Conservation (phyloP, 768 basidiomycete genomes). For the Trichaptum fuscoviolaceum region DNA sequence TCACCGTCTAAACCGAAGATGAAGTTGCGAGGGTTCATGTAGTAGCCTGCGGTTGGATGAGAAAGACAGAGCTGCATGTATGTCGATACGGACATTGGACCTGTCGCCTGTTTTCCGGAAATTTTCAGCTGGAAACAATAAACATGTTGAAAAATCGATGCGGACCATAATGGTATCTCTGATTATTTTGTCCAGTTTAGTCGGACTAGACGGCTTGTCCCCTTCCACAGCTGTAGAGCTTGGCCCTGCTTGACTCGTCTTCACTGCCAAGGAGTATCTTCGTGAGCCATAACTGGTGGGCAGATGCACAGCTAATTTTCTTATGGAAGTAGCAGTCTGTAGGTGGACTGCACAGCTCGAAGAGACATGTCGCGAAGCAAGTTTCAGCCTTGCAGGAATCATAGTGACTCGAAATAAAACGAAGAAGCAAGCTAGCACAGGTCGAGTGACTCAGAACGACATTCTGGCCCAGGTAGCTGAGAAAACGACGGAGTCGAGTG, state of each 20-base stretch:
- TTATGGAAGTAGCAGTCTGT: background rate
- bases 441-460: too few species aligned
- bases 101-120: conserved; percentile 55
- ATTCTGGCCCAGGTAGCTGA: too few species aligned
- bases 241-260: background rate
- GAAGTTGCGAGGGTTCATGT: conserved; percentile 65
- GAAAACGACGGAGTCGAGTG: background rate
- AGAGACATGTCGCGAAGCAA: background rate
- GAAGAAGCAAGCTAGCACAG: too few species aligned
- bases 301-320: background rate
- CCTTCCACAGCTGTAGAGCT: conserved; percentile 1
- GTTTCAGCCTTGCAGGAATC: background rate
- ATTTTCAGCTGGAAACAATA: background rate
- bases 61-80: conserved; percentile 92
- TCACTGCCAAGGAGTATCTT: background rate
- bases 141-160: conserved; percentile 40
- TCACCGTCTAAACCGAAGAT: conserved; percentile 88
- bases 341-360: background rate
- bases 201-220: conserved; percentile 7
- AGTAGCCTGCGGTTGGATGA: conserved; percentile 91
- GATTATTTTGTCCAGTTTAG: conserved; percentile 56
- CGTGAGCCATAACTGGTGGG: background rate
- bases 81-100: conserved; percentile 80
- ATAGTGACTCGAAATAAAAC: background rate
- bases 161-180: conserved; percentile 46